A percentile compares a stretch with the other conserved stretches of the same genome.
These are phyloP conservation scores for Aspergillus pseudoviridinutans DNA, from an alignment of 2,329 filamentous ascomycete genomes.

Conservation along the genomic window DNA sequence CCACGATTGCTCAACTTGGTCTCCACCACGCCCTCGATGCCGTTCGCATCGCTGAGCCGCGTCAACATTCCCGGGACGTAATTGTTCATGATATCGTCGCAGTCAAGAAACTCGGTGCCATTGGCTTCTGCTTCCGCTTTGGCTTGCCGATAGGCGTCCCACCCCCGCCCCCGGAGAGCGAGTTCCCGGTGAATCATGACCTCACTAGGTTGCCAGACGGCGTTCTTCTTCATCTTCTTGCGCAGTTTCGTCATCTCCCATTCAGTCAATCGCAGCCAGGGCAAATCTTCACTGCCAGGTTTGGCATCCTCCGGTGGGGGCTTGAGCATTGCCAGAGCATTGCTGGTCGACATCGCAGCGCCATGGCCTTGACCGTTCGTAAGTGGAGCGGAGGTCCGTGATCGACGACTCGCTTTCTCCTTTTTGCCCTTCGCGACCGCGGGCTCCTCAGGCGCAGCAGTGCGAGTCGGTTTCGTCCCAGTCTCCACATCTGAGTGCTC, in stretches of 20 bases:
- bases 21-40: conserved; percentile 41
- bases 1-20: conserved; percentile 54
- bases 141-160: conserved; percentile 47
- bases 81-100: conserved; percentile 43
- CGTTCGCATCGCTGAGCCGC: conserved; percentile 39
- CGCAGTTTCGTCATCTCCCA: conserved; percentile 64
- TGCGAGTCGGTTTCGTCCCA: conserved; percentile 23
- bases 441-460: conserved; percentile 15
- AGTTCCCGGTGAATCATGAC: conserved; percentile 65
- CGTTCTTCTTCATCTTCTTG: conserved; percentile 69
- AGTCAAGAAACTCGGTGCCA: conserved; percentile 57
- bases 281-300: conserved; percentile 57
- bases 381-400: conserved; percentile 12
- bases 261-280: conserved; percentile 62
- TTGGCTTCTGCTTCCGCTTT: conserved; percentile 49
- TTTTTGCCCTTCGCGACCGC: conserved; percentile 33
- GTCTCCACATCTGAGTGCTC: conserved; percentile 43
- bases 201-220: conserved; percentile 63
- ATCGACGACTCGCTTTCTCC: conserved; percentile 37
- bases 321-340: conserved; percentile 55
- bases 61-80: conserved; percentile 37
- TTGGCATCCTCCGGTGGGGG: conserved; percentile 58
- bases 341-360: conserved; percentile 57
- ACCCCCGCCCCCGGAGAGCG: conserved; percentile 54
- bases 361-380: conserved; percentile 1